Base-by-base conservation (phyloP, 2,329 filamentous ascomycete genomes). In the Fusarium citri region DNA sequence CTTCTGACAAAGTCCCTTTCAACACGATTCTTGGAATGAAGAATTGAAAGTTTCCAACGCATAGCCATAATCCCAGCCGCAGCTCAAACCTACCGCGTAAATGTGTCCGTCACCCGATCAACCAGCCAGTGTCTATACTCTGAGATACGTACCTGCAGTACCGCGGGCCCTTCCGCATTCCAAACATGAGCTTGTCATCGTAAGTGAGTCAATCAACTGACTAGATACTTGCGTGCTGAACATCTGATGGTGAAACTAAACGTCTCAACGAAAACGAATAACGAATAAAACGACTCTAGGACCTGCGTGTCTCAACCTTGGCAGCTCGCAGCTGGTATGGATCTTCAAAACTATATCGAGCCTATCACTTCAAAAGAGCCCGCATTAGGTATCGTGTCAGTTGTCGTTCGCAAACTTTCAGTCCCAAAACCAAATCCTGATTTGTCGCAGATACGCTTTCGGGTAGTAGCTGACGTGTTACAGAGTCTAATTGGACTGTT, bases 341-440 rank as follows among this genome's bases (percentile, higher is more conserved):
- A 66, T 66, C 62, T n/a, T 28, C 62, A 23, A 50, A 43, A 12
- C 22, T 28, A 37, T 55, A 48, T 28, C 16, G 14, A 37, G 4
- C 16, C 7, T 41, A 12, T 30, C 18, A 30, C 16, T 28, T 45
- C 4, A 10, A 25, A 9, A 66, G 20, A 31, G 23, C 22, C 64
- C 64, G 62, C 56, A 66, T 66, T 30, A 10, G 55, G 64, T 22
- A 66, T 50, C 56, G 64, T 47, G 49, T 43, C 22, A 34, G 49
- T 42, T n/a, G 16, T 31, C 28, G 49, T 50, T 30, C 34, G 37
- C 23, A 47, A 66, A 61, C 48, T 42, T 31, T 55, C 34, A 16
- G 22, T 12, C 4, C 22, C 14, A 45, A 56, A 37, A 18, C 46
- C 20, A 41, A 28, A 23, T 6, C n/a, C 12, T 31, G 26, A 63